Evolutionary conservation across 139 green algal species (phyloP).

Genomic region (Nannochloris sp.): DNA sequence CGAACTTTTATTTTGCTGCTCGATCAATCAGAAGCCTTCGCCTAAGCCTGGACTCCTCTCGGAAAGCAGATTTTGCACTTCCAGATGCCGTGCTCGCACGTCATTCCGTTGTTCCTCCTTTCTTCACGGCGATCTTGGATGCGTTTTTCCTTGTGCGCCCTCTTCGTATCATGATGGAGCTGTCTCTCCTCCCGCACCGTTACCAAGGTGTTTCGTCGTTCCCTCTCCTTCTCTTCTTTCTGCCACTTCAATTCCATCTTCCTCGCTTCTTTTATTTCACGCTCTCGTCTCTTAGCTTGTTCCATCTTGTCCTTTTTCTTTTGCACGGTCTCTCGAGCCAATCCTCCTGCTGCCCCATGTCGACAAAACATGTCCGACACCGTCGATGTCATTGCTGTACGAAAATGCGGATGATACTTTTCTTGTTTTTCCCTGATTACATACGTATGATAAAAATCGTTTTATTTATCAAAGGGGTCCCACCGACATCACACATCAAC

Average conservation of each 20-base stretch:
- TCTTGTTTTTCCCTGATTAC: no score
- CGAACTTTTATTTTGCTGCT: no score
- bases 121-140: background rate
- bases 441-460: no score
- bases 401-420: no score
- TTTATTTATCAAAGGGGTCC: no score
- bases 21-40: no score
- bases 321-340: background rate
- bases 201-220: conserved; percentile 22
- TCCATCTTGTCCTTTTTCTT: conserved; percentile 34
- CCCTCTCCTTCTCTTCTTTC: conserved; percentile 3
- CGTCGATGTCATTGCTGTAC: background rate
- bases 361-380: background rate
- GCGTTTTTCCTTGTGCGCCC: conserved; percentile 10
- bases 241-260: conserved; percentile 5
- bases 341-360: background rate
- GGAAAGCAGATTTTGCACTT: conserved; percentile 40
- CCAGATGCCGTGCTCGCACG: conserved; percentile 31
- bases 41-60: no score
- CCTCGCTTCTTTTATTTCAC: conserved; percentile 30
- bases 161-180: conserved; percentile 9
- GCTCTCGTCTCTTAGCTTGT: conserved; percentile 30
- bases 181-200: conserved; percentile 31
- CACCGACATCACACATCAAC: conserved; percentile 29
- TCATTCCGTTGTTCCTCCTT: conserved; percentile 15